Conservation (phyloP, 306 rosid species). For the Cicer cuneatum region DNA sequence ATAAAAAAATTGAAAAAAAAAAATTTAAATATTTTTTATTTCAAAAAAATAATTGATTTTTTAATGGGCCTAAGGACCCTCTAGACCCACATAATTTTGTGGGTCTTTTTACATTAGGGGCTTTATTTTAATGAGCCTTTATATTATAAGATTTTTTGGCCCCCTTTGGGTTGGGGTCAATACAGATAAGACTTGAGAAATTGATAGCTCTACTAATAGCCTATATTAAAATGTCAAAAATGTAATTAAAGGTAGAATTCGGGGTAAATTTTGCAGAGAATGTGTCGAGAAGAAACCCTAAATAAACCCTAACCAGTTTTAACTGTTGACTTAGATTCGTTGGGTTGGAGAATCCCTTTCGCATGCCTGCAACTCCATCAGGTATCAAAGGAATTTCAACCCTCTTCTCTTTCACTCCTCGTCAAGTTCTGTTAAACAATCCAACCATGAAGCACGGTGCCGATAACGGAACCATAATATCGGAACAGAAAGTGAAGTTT, state of each 20-base stretch:
- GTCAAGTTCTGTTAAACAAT: constrained; percentile 63
- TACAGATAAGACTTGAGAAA: too few relatives aligned
- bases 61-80: too few relatives aligned
- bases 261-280: not conserved
- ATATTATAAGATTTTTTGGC: too few relatives aligned
- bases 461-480: constrained; percentile 6
- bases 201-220: too few relatives aligned
- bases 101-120: too few relatives aligned
- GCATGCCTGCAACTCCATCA: constrained; percentile 59
- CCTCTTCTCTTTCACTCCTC: constrained; percentile 71
- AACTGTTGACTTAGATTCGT: not conserved
- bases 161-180: too few relatives aligned
- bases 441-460: constrained; percentile 53
- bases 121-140: too few relatives aligned
- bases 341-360: constrained; percentile 34
- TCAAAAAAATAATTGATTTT: too few relatives aligned
- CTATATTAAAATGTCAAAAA: not conserved
- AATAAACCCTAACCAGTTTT: constrained; percentile 19
- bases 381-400: constrained; percentile 41
- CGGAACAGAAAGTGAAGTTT: constrained; percentile 46
- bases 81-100: too few relatives aligned
- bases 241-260: not conserved
- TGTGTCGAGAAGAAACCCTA: constrained; percentile 13
- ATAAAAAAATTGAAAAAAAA: too few relatives aligned
- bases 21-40: too few relatives aligned